These are phyloP conservation scores for Spizellomyces punctatus DNA, from an alignment of 192 early-diverging fungal genomes.

Conservation along the genomic window DNA sequence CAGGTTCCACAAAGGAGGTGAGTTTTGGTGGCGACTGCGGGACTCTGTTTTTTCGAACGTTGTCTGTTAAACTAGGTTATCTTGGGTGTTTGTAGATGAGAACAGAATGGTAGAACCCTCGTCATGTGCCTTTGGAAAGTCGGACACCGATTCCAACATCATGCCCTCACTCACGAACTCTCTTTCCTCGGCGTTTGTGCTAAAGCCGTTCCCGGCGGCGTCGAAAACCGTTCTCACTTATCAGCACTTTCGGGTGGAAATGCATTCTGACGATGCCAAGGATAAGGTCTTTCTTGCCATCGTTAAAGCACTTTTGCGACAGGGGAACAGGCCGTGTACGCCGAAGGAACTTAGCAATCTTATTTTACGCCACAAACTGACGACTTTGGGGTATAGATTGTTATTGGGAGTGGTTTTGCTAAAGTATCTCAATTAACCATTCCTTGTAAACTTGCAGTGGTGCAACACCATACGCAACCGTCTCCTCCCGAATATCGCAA, in stretches of 20 bases:
- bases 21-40: too few relatives aligned
- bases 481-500: conserved; percentile 86
- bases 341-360: conserved; percentile 80
- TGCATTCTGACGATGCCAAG: conserved; percentile 23
- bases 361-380: conserved; percentile 78
- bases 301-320: conserved; percentile 74
- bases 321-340: conserved; percentile 77
- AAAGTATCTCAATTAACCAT: conserved; percentile 17
- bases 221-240: conserved; percentile 11
- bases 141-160: not conserved
- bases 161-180: not conserved
- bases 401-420: conserved; percentile 5
- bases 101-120: too few relatives aligned
- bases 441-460: conserved; percentile 50
- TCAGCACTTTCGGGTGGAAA: conserved; percentile 22
- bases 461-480: conserved; percentile 83
- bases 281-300: conserved; percentile 40
- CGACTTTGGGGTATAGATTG: conserved; percentile 62
- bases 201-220: conserved; percentile 13
- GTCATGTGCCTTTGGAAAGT: not conserved
- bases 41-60: too few relatives aligned
- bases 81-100: too few relatives aligned
- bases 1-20: too few relatives aligned
- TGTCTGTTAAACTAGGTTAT: too few relatives aligned
- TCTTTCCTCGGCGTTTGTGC: conserved; percentile 1